These are phyloP conservation scores for Graphilbum fragrans DNA, from an alignment of 2,329 filamentous ascomycete species.

Conservation along the genomic window DNA sequence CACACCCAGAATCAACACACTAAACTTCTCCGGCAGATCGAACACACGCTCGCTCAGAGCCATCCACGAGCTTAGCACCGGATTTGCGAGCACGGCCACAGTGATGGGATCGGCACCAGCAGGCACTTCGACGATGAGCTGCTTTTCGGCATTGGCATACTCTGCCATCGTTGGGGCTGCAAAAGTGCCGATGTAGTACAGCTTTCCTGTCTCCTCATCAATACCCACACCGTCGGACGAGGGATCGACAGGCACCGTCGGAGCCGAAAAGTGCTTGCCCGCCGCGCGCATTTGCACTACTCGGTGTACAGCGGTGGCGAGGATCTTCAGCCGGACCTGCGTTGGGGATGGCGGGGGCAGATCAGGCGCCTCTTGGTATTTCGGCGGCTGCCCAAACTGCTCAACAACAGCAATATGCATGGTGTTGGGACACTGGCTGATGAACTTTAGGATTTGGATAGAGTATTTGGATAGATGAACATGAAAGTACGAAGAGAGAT, in stretches of 20 bases:
- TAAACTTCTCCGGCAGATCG: conserved; percentile 27
- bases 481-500: no score
- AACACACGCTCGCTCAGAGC: conserved; percentile 32
- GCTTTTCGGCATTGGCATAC: conserved; percentile 32
- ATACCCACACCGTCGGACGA: conserved; percentile 41
- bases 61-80: conserved; percentile 46
- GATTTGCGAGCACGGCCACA: conserved; percentile 42
- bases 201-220: conserved; percentile 28
- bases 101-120: conserved; percentile 31
- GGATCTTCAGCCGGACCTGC: conserved; percentile 35
- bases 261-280: conserved; percentile 41
- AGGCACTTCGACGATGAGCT: conserved; percentile 26
- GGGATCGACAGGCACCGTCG: conserved; percentile 34
- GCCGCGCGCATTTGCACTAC: conserved; percentile 39
- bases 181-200: conserved; percentile 36
- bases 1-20: conserved; percentile 68
- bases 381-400: conserved; percentile 6
- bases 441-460: no score
- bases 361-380: conserved; percentile 7
- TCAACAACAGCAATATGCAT: conserved; percentile 6
- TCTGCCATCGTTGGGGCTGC: conserved; percentile 26
- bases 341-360: conserved; percentile 2
- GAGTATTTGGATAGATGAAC: no score
- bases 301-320: conserved; percentile 38
- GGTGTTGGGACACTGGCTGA: no score